These are phyloP conservation scores for Medicago ruthenica DNA, from an alignment of 306 rosid genomes.

Conservation along the genomic window DNA sequence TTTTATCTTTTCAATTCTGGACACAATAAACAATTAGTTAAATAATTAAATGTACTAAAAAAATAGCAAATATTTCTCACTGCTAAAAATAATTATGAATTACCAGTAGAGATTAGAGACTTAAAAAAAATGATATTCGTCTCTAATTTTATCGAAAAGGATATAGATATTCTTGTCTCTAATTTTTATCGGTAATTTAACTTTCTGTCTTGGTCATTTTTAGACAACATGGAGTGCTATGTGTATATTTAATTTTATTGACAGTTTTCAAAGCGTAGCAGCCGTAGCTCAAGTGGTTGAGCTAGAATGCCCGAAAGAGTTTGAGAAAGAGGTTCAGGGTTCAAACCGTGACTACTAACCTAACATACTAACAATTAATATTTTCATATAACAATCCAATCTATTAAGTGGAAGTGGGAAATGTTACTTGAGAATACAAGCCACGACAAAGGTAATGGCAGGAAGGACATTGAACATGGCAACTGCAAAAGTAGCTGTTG, in stretches of 20 bases:
- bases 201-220: too few species aligned
- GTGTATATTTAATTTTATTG: background rate
- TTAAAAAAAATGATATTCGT: too few species aligned
- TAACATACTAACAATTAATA: background rate
- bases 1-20: slow-evolving; percentile 81
- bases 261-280: too few species aligned
- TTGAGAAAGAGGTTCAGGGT: background rate
- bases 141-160: too few species aligned
- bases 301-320: background rate
- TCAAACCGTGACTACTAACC: too few species aligned
- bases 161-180: too few species aligned
- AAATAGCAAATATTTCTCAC: background rate
- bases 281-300: background rate
- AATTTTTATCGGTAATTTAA: too few species aligned
- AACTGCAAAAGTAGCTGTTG: slow-evolving; percentile 95
- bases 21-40: background rate
- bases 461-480: slow-evolving; percentile 90
- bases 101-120: too few species aligned
- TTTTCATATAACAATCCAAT: too few species aligned
- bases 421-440: slow-evolving; percentile 71
- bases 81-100: background rate
- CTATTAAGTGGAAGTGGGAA: background rate
- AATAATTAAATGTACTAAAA: background rate
- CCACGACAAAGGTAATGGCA: slow-evolving; percentile 87
- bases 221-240: background rate